Conservation (phyloP, 805 yeast species). For the Nakazawaea holstii region DNA sequence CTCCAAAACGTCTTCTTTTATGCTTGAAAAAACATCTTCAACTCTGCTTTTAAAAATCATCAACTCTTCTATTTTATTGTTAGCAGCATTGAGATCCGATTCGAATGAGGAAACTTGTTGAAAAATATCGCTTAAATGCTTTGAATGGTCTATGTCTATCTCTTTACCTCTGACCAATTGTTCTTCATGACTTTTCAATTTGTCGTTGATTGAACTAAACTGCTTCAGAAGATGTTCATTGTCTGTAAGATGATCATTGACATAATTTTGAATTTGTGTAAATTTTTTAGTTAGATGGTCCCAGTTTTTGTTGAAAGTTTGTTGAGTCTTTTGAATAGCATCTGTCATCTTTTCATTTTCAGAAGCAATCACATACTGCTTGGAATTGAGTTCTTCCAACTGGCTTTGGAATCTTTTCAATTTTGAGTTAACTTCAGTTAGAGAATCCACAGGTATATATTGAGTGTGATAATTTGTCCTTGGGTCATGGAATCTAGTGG, state of each 20-base stretch:
- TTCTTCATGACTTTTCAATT: neutral
- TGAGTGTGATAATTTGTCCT: neutral
- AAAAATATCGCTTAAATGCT: conserved; percentile 5
- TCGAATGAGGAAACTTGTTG: conserved; percentile 3
- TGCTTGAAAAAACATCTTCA: neutral
- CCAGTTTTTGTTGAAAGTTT: conserved; percentile 1
- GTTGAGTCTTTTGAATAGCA: neutral
- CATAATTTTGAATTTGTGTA: neutral
- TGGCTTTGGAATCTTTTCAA: conserved; percentile 2
- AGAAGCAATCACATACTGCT: neutral
- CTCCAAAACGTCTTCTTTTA: conserved; percentile 4
- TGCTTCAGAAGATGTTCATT: neutral
- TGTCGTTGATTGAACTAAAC: neutral
- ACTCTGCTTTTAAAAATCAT: neutral
- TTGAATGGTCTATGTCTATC: conserved; percentile 3
- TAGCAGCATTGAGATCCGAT: neutral
- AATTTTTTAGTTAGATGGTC: conserved; percentile 1
- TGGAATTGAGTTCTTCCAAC: neutral
- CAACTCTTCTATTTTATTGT: neutral
- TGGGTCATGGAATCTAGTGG: neutral
- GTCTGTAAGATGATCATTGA: neutral
- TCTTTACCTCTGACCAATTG: neutral
- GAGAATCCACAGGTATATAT: conserved; percentile 8
- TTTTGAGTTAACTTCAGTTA: conserved; percentile 9
- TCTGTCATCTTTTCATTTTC: neutral